Percentiles rank a stretch among this genome's conserved stretches.
Evolutionary conservation across 2,329 filamentous ascomycete species (phyloP).

Genomic region (Ambrosiella xylebori): DNA sequence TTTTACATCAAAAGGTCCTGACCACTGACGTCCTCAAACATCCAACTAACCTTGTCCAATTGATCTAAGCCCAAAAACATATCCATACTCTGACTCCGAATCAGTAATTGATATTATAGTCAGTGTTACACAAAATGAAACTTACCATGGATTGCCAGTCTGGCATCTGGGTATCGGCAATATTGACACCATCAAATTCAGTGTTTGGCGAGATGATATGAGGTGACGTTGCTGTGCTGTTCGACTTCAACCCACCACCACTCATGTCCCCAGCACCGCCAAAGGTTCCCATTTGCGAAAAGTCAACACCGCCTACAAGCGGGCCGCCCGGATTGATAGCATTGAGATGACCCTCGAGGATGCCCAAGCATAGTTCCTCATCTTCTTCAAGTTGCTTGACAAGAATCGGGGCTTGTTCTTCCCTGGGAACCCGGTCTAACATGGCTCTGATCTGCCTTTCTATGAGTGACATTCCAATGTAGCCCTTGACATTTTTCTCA

Average conservation of each 20-base stretch:
- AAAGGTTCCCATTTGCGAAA: neutral
- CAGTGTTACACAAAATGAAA: neutral
- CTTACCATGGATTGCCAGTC: slow-evolving; percentile 10
- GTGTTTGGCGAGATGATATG: too few relatives aligned
- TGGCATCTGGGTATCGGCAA: slow-evolving; percentile 5
- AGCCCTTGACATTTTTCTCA: slow-evolving; percentile 38
- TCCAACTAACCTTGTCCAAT: slow-evolving; percentile 4
- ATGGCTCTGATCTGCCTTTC: slow-evolving; percentile 27
- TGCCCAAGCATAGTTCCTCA: slow-evolving; percentile 18
- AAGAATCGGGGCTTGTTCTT: slow-evolving; percentile 21
- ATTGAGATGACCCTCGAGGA: slow-evolving; percentile 19
- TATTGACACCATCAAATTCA: neutral
- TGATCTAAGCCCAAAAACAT: neutral
- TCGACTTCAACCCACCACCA: neutral
- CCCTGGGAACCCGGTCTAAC: slow-evolving; percentile 19
- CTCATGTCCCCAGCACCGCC: neutral
- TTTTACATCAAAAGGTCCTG: slow-evolving; percentile 1
- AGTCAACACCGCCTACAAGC: neutral
- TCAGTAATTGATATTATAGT: neutral
- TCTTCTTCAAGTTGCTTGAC: slow-evolving; percentile 23
- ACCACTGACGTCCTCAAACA: slow-evolving; percentile 4
- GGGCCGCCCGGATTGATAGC: neutral
- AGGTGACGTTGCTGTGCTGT: neutral
- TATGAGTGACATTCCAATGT: slow-evolving; percentile 25
- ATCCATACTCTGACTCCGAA: slow-evolving; percentile 3